Base-by-base conservation (phyloP, 306 rosid genomes). In the Albizia julibrissin region DNA sequence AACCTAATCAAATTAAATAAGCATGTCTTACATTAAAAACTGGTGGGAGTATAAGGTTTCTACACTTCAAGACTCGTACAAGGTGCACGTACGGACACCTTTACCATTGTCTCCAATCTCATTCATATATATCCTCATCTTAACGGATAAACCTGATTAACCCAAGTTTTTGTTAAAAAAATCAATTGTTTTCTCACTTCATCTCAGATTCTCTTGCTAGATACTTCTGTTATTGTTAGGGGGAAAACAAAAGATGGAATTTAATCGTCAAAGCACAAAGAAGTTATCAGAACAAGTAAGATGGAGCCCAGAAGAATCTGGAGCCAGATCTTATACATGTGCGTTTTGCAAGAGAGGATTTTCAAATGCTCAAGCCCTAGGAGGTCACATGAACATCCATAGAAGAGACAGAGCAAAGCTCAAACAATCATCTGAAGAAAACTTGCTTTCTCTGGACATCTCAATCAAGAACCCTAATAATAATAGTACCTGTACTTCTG, bases 321-420 rank as follows among this genome's bases (percentile, higher is more conserved):
- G 42, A 26, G 84, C 72, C 1, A 89, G 82, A 73, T 89, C 90
- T 2, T 93, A 89, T 62, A 82, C 85, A 26, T 93, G 97, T 84
- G 50, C 81, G 8, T 91, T 91, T 81, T 93, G 97, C 88, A 77
- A 76, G 82, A 88, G 89, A 81, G 94, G 92, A 0, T 93, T 93
- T 74, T 89, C 94, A 34, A 91, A 90, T 74, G 97, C 97, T 29
- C 97, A 93, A 33, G 97, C 97, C 26, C 89, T 93, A 10, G 96
- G 97, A 11, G 97, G 95, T 50, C 97, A 92, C 84, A 92, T 92
- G 97, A 92, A 92, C 59, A 89, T 89, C 44, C 97, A 93, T 64
- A 83, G 97, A 81, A 89, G 89, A 86, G 96, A 91, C 27, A 88
- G 91, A 74, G 97, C 94, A 18, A 83, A 77, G 50, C 86, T 93